Base-by-base conservation (phyloP, 768 basidiomycete genomes). In the Trametes gibbosa region DNA sequence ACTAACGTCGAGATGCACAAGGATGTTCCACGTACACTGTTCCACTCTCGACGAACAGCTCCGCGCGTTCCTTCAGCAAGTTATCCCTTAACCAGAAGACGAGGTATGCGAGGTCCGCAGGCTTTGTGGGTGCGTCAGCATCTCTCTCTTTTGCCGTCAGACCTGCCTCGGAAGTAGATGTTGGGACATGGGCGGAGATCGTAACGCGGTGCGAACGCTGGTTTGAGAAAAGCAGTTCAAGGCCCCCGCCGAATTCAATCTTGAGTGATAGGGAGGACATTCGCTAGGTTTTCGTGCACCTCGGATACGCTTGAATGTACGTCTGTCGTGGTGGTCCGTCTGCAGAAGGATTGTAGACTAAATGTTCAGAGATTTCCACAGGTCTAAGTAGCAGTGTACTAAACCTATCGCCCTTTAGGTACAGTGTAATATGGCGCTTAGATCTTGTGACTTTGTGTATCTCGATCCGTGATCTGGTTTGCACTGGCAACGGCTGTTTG, bases 31-130 rank as follows among this genome's bases (percentile, higher is more conserved):
- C 87, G 68, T 72, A 97, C 95, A 98, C 90, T 25, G 88, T 93
- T 19, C 81, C 84, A 10, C 85, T 85, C 55, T 98, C 95, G 53
- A 91, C 79, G 72, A 99, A 99, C 61, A 99, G 76, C 69, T 97
- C 95, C 23, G 82, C 83, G 17, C 97, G 77, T 68, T 95, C 94
- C 65, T 83, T 88, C 65, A 99, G 78, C 58, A 95, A 71, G 65
- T 87, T 83, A 58, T 87, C 81, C 53, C 85, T 81, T 61, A 99
- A 80, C 74, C 90, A 85, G 58, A 82, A 79, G 23, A 98, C 87
- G 43, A 99, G 80, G 69, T 86, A 92, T 3, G 82, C 74, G 62
- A 98, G 75, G 67, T 92, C 85, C 8, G 81, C 75, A 6, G 81
- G 77, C 61, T 78, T 79, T 29, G 69, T 72, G 16, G 71, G 69